Percentiles rank a stretch among this genome's conserved stretches.
These are phyloP conservation scores for Protoeuglena noctilucae DNA, from an alignment of 139 green algal genomes.

Conservation along the genomic window DNA sequence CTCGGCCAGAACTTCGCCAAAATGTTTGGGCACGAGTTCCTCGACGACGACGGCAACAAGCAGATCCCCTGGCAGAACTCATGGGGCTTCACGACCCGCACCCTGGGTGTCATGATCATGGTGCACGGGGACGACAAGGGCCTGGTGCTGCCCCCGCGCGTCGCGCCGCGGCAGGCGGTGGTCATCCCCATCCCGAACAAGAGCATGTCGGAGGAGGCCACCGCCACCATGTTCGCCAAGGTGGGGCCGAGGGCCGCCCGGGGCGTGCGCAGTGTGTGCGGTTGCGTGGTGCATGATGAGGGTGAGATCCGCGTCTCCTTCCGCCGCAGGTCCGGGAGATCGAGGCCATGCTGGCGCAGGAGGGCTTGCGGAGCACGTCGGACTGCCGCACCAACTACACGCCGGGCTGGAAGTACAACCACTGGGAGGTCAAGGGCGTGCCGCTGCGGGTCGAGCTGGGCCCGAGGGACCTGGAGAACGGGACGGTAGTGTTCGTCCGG, in stretches of 20 bases:
- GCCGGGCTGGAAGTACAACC: constrained; percentile 97
- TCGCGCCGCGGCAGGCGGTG: constrained; percentile 67
- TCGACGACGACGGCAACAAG: constrained; percentile 46
- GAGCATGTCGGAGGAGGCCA: constrained; percentile 20
- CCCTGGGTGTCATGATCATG: constrained; percentile 97
- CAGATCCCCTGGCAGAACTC: constrained; percentile 86
- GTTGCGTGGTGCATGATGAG: too few relatives aligned
- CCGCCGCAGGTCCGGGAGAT: too few relatives aligned
- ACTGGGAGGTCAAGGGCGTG: constrained; percentile 94
- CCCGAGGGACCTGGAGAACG: constrained; percentile 77
- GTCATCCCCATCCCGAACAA: constrained; percentile 76
- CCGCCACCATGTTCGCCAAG: constrained; percentile 6
- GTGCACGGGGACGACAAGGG: constrained; percentile 94
- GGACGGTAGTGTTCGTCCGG: constrained; percentile 57
- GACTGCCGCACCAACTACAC: constrained; percentile 91
- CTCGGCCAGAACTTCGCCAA: constrained; percentile 96
- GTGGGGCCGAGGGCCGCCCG: too few relatives aligned
- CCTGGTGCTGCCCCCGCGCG: constrained; percentile 77
- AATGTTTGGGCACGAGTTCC: constrained; percentile 55
- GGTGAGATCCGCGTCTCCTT: too few relatives aligned
- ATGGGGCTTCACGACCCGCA: constrained; percentile 90
- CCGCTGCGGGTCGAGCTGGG: constrained; percentile 86
- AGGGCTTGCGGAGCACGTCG: constrained; percentile 50
- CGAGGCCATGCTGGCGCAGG: constrained; percentile 16
- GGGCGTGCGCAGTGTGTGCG: too few relatives aligned